These are phyloP conservation scores for Leccinum holopus DNA, from an alignment of 1,284 basidiomycete genomes.

Conservation along the genomic window DNA sequence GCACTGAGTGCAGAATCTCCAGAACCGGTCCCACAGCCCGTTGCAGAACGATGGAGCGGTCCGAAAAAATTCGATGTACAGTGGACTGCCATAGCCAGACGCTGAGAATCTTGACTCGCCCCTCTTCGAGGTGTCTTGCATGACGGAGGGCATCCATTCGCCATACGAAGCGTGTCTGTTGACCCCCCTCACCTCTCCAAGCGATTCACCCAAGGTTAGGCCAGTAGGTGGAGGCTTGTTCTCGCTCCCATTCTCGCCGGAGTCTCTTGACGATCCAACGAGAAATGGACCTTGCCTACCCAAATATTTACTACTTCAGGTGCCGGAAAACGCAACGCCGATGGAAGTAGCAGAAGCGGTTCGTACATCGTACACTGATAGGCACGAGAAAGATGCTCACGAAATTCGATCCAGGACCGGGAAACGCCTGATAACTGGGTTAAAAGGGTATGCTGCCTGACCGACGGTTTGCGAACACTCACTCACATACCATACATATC, in stretches of 20 bases:
- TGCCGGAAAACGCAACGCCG: constrained; percentile 21
- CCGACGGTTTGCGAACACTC: too few relatives aligned
- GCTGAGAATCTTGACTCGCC: constrained; percentile 5
- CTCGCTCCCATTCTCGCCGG: constrained; percentile 16
- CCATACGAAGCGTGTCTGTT: constrained; percentile 10
- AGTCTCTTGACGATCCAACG: constrained; percentile 18
- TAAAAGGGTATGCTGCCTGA: constrained; percentile 31
- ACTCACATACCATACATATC: neutral
- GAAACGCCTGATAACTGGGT: constrained; percentile 47
- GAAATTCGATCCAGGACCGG: constrained; percentile 22
- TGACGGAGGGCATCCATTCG: constrained; percentile 2
- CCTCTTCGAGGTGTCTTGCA: constrained; percentile 4
- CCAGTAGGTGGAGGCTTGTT: constrained; percentile 9
- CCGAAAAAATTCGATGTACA: too few relatives aligned
- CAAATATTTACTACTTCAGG: constrained; percentile 21
- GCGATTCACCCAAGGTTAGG: constrained; percentile 1
- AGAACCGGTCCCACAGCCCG: neutral
- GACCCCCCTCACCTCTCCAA: constrained; percentile 14
- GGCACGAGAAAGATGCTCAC: neutral
- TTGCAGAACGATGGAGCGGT: too few relatives aligned
- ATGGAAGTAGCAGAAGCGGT: constrained; percentile 25
- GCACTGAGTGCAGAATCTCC: neutral
- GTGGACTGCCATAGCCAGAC: too few relatives aligned
- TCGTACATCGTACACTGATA: neutral
- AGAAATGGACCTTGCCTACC: constrained; percentile 24